Evolutionary conservation across 163 green algal genomes (phyloP).

Genomic region (Prototheca cutis): DNA sequence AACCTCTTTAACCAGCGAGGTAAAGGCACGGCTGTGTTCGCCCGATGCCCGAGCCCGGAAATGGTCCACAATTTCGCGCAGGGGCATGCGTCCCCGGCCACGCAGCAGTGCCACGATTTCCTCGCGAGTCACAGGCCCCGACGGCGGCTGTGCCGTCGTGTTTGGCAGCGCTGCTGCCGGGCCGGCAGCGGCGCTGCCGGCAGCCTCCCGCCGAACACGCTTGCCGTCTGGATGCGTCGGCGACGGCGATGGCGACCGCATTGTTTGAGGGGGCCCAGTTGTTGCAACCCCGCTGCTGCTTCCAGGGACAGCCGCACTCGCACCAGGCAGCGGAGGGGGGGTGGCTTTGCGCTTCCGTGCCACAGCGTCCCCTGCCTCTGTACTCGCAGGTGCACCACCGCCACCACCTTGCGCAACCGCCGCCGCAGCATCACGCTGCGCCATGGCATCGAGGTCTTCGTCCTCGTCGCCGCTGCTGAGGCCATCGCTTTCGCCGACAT

Average conservation of each 20-base stretch:
- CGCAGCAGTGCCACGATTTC: background rate
- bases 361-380: too few relatives aligned
- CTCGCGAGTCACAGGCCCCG: background rate
- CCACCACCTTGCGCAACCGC: background rate
- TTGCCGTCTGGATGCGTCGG: too few relatives aligned
- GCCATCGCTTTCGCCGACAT: slow-evolving; percentile 13
- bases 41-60: slow-evolving; percentile 9
- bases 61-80: slow-evolving; percentile 10
- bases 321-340: background rate
- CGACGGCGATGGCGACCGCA: too few relatives aligned
- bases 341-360: slow-evolving; percentile 18
- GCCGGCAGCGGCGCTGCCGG: background rate
- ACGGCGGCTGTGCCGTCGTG: too few relatives aligned
- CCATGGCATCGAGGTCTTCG: slow-evolving; percentile 25
- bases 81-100: background rate
- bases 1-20: too few relatives aligned
- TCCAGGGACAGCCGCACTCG: too few relatives aligned
- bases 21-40: slow-evolving; percentile 12
- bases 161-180: too few relatives aligned
- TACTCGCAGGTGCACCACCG: background rate
- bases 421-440: background rate
- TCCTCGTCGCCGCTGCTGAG: slow-evolving; percentile 17
- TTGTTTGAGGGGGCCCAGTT: too few relatives aligned
- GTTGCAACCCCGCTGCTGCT: too few relatives aligned
- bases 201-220: too few relatives aligned